Base-by-base conservation (phyloP, 2,329 filamentous ascomycete genomes). In the Bipolaris zeicola region DNA sequence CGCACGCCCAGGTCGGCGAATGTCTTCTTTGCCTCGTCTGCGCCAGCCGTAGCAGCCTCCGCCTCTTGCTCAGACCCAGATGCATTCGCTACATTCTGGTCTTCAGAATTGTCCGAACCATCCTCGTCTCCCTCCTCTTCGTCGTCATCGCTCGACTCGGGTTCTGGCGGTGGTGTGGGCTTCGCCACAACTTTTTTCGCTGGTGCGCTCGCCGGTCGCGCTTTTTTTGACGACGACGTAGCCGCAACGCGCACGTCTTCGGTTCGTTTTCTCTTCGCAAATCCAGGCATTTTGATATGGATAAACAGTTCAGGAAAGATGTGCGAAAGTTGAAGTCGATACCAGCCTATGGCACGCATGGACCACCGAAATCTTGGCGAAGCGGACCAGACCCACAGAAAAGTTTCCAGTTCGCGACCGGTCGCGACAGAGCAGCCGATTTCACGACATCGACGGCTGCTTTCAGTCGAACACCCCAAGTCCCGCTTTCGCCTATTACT, bases 1-100 rank as follows among this genome's bases (percentile, higher is more conserved):
- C 93, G 90, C 47, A 98, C 85, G 22, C 94, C 94, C 42, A 91
- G 74, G 33, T 91, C 88, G 52, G 84, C 85, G 69, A 91, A 91
- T 0, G 86, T 86, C 77, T 88, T 89, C 68, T 77, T 78, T 62
- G 73, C 57, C 70, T 78, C 76, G 68, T 71, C 71, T 14, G 49
- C 50, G 6, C 48, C 42, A 16, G 46, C 14, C 31, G 45, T 46
- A 18, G 57, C 31, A 18, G 49, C 42, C 6, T 39, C 39, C 10
- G 22, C 50, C 28, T 56, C 41, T 16, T 44, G 57, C 2, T 42
- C 38, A 33, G 52, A 20, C 16, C 5, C 41, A 18, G 8, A 2
- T 14, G 26, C 31, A 13, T 8, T 49, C 13, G 33, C 51, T 13
- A 38, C 34, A 22, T 28, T 20, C 11, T 47, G 33, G 10, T 41